phyloP scores from a whole-genome alignment of 2,329 filamentous ascomycete genomes.

The Aureobasidium sp. region DNA sequence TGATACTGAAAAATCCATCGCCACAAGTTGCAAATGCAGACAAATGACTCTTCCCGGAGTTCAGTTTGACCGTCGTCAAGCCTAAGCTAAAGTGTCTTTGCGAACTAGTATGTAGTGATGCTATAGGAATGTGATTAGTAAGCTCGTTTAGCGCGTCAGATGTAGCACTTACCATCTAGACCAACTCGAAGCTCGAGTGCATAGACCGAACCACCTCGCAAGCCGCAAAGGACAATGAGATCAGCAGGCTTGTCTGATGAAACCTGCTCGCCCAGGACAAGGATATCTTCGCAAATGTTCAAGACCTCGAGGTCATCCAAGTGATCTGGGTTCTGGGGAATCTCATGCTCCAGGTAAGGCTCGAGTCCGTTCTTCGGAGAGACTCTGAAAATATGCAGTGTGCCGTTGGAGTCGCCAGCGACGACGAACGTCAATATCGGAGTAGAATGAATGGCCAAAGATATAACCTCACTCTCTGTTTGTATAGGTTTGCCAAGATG shows the following conservation, averaged over 20 bases:
- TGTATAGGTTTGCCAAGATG: conserved; percentile 12
- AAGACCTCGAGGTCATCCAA: neutral
- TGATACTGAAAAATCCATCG: conserved; percentile 29
- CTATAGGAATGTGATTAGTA: neutral
- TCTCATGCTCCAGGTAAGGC: conserved; percentile 16
- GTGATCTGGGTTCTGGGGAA: conserved; percentile 8
- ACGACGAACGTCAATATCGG: conserved; percentile 21
- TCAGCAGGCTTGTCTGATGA: conserved; percentile 4
- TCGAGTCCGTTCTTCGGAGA: conserved; percentile 11
- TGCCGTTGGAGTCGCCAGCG: conserved; percentile 25
- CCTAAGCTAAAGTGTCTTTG: conserved; percentile 4
- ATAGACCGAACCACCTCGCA: conserved; percentile 26
- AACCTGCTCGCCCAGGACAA: conserved; percentile 16
- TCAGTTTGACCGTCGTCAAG: conserved; percentile 15
- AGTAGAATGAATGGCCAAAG: conserved; percentile 26
- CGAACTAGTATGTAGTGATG: neutral
- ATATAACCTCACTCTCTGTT: conserved; percentile 26
- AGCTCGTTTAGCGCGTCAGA: too few relatives aligned
- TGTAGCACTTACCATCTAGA: neutral
- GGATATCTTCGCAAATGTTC: conserved; percentile 26
- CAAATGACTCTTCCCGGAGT: neutral
- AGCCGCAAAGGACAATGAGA: conserved; percentile 27
- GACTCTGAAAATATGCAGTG: conserved; percentile 22
- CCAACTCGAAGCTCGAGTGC: conserved; percentile 15
- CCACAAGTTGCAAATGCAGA: conserved; percentile 32